Percentiles rank a stretch among this genome's conserved stretches.
phyloP scores from a whole-genome alignment of 768 basidiomycete genomes.

The Tulasnella sp. region DNA sequence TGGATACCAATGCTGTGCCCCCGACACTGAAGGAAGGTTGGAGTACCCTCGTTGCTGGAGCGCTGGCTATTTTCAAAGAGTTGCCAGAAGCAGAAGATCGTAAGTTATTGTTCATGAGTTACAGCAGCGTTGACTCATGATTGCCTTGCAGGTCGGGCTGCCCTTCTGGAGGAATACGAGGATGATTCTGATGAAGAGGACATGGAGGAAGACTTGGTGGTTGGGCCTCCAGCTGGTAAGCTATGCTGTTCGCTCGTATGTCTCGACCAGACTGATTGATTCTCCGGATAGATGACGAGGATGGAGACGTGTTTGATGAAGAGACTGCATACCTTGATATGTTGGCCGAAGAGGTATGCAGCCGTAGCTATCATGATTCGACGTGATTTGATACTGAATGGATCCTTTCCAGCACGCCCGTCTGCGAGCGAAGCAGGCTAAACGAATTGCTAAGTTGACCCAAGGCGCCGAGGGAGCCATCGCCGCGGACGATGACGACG shows the following conservation, averaged over 20 bases:
- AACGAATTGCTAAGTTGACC: constrained; percentile 49
- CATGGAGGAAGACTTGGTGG: constrained; percentile 56
- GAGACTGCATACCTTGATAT: constrained; percentile 87
- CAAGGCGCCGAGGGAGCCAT: constrained; percentile 44
- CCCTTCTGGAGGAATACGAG: constrained; percentile 53
- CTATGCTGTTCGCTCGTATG: too few relatives aligned
- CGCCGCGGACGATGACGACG: constrained; percentile 45
- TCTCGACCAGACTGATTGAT: neutral
- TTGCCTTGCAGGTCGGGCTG: constrained; percentile 36
- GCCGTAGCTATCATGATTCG: neutral
- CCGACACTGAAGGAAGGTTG: constrained; percentile 67
- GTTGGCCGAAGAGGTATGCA: constrained; percentile 76
- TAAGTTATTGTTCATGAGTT: constrained; percentile 43
- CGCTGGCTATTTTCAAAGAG: constrained; percentile 73
- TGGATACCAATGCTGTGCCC: constrained; percentile 62
- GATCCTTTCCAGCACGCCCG: constrained; percentile 61
- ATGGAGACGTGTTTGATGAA: constrained; percentile 83
- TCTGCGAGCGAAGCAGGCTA: constrained; percentile 56
- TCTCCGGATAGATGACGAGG: constrained; percentile 46
- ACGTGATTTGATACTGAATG: neutral
- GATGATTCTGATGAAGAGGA: constrained; percentile 52
- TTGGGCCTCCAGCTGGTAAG: neutral
- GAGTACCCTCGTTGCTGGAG: constrained; percentile 71
- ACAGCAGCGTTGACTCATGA: neutral
- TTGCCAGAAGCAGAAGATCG: constrained; percentile 77